Base-by-base conservation (phyloP, 2,329 filamentous ascomycete genomes). In the Nemania bipapillata region DNA sequence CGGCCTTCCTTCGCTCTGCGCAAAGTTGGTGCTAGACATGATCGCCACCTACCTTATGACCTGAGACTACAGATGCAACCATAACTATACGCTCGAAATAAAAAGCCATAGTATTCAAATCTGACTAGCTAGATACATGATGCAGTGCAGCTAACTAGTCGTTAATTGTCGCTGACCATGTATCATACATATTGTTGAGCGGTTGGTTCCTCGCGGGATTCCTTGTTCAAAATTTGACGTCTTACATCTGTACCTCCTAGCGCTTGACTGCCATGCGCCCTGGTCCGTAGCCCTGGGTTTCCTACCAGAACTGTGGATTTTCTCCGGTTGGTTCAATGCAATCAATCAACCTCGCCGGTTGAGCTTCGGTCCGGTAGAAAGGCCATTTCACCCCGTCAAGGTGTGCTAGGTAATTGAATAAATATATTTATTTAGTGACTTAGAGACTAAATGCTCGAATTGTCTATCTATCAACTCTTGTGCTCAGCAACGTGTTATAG, bases 281-380 rank as follows among this genome's bases (percentile, higher is more conserved):
- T 50, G 52, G 47, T 50, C 50, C 47, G 35, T 58, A 53, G 45
- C 15, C 24, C 42, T 58, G 47, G 56, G 56, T 55, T 60, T 45
- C n/a, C 20, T 65, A 54, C 66, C 62, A 40, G 26, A 35, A n/a
- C 40, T 56, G 32, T 53, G 61, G 65, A 37, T 65, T 68, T 68
- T 65, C 55, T 68, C 55, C 61, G 61, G 57, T 65, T 55, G 45
- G 65, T 4, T 50, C 9, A 30, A 40, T 30, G 17, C 56, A 42
- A 63, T 15, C n/a, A 24, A 28, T 20, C 32, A 35, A 52, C 9
- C 20, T 56, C 45, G 4, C 17, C 40, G 28, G 47, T 24, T 28
- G 3, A 28, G 47, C 24, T 26, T 24, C 22, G 47, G 47, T 17
- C 47, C 47, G 47, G 47, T 50, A 50, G 47, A 2, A 28, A 15